Evolutionary conservation across 495 filamentous ascomycete species (phyloP).

Genomic region (Pyrenopolyporus hunteri): DNA sequence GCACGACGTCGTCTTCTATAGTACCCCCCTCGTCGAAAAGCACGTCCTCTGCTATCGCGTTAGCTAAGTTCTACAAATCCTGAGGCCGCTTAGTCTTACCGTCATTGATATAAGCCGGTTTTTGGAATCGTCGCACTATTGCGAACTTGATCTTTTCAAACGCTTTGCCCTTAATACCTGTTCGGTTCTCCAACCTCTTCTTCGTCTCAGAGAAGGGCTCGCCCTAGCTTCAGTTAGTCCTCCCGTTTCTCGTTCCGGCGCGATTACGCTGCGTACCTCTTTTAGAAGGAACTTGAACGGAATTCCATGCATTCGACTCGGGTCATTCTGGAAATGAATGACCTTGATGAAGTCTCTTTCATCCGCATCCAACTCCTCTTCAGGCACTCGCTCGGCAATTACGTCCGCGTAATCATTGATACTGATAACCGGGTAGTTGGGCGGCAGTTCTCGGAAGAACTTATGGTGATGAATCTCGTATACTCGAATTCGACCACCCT

Average conservation of each 20-base stretch:
- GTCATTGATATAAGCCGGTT: slow-evolving; percentile 82
- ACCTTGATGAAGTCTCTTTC: slow-evolving; percentile 70
- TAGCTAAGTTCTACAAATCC: slow-evolving; percentile 7
- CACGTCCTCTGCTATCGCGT: slow-evolving; percentile 71
- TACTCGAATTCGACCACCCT: slow-evolving; percentile 68
- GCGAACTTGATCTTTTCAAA: slow-evolving; percentile 99
- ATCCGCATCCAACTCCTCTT: slow-evolving; percentile 71
- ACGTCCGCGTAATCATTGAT: slow-evolving; percentile 87
- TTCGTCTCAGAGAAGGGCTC: slow-evolving; percentile 91
- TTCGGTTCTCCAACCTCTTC: slow-evolving; percentile 84
- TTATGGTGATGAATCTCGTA: slow-evolving; percentile 81
- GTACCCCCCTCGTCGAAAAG: slow-evolving; percentile 70
- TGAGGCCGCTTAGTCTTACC: slow-evolving; percentile 62
- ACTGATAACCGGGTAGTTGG: slow-evolving; percentile 67
- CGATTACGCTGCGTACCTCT: slow-evolving; percentile 62
- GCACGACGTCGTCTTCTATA: slow-evolving; percentile 69
- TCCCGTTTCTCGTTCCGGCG: not conserved
- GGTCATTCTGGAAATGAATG: slow-evolving; percentile 91
- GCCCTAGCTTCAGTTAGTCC: slow-evolving; percentile 57
- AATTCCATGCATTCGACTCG: slow-evolving; percentile 73
- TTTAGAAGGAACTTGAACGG: slow-evolving; percentile 92
- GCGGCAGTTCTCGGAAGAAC: slow-evolving; percentile 73
- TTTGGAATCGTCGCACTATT: slow-evolving; percentile 76
- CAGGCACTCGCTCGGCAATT: slow-evolving; percentile 78
- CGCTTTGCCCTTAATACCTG: slow-evolving; percentile 94